These are phyloP conservation scores for Xylaria bambusicola DNA, from an alignment of 495 filamentous ascomycete genomes.

Conservation along the genomic window DNA sequence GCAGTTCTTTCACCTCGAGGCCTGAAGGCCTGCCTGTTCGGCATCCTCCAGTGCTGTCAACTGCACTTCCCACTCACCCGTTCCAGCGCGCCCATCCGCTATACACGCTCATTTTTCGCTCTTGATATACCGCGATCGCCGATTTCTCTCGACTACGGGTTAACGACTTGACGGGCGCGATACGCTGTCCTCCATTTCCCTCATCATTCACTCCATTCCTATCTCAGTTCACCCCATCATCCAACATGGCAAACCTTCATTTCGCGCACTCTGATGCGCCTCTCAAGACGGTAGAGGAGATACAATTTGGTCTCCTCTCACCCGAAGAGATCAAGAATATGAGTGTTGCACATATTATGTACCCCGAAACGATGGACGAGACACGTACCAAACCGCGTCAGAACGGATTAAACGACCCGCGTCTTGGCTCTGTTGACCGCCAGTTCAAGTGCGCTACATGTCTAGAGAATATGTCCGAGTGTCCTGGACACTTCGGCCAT, in stretches of 20 bases:
- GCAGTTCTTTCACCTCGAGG: slow-evolving; percentile 37
- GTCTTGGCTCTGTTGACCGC: slow-evolving; percentile 91
- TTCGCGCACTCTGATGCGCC: slow-evolving; percentile 93
- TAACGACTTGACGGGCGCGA: slow-evolving; percentile 4
- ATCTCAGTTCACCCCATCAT: slow-evolving; percentile 12
- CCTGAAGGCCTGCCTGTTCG: slow-evolving; percentile 23
- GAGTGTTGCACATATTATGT: slow-evolving; percentile 90
- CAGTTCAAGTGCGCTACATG: slow-evolving; percentile 94
- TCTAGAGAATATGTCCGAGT: slow-evolving; percentile 89
- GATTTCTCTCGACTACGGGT: neutral
- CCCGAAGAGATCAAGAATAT: slow-evolving; percentile 98
- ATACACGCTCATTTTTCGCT: slow-evolving; percentile 2
- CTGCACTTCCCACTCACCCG: neutral
- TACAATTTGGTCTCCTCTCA: slow-evolving; percentile 95
- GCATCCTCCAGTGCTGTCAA: slow-evolving; percentile 15
- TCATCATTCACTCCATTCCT: slow-evolving; percentile 24
- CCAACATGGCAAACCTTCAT: slow-evolving; percentile 84
- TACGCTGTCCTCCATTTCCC: neutral
- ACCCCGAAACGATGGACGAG: slow-evolving; percentile 99
- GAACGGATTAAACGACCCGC: slow-evolving; percentile 88
- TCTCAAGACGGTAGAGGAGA: slow-evolving; percentile 92
- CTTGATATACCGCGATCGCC: slow-evolving; percentile 9
- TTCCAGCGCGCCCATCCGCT: slow-evolving; percentile 10
- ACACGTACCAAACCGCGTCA: slow-evolving; percentile 82
- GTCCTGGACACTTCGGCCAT: slow-evolving; percentile 96